Conservation (phyloP, 2,329 filamentous ascomycete genomes). For the Pseudocercospora macadamiae region DNA sequence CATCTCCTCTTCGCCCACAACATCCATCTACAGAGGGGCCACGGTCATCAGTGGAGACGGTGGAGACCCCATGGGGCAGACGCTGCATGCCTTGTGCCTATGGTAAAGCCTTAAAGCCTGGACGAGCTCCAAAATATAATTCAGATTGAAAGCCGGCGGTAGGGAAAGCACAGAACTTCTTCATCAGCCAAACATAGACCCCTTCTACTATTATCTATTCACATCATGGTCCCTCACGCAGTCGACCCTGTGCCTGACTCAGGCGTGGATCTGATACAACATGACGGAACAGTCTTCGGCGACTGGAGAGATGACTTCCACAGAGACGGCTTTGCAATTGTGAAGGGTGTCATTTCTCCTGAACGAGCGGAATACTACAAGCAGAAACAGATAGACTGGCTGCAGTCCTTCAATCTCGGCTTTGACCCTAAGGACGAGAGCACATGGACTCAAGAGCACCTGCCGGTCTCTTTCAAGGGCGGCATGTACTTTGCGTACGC, state of each 20-base stretch:
- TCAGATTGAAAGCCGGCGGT: too few relatives aligned
- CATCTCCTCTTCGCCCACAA: not conserved
- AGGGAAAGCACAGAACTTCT: too few relatives aligned
- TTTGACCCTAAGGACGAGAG: slow-evolving; percentile 37
- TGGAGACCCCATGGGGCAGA: not conserved
- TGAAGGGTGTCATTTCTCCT: slow-evolving; percentile 33
- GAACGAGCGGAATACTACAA: slow-evolving; percentile 36
- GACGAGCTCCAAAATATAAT: too few relatives aligned
- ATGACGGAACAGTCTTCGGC: slow-evolving; percentile 26
- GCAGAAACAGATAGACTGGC: slow-evolving; percentile 38
- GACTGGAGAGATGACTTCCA: slow-evolving; percentile 40
- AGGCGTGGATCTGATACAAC: slow-evolving; percentile 26
- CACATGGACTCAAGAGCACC: slow-evolving; percentile 50
- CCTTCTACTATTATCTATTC: too few relatives aligned
- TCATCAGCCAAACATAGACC: too few relatives aligned
- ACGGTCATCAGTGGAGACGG: too few relatives aligned
- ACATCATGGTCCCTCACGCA: slow-evolving; percentile 24
- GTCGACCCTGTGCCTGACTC: slow-evolving; percentile 23
- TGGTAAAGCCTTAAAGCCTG: too few relatives aligned
- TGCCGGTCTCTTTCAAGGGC: slow-evolving; percentile 49
- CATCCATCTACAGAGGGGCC: too few relatives aligned
- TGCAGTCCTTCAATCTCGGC: slow-evolving; percentile 34
- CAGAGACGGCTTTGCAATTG: slow-evolving; percentile 35
- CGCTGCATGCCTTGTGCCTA: too few relatives aligned
- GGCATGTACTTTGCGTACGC: slow-evolving; percentile 49